Evolutionary conservation across 192 early-diverging fungal species (phyloP).

Genomic region (Endogone sp.): DNA sequence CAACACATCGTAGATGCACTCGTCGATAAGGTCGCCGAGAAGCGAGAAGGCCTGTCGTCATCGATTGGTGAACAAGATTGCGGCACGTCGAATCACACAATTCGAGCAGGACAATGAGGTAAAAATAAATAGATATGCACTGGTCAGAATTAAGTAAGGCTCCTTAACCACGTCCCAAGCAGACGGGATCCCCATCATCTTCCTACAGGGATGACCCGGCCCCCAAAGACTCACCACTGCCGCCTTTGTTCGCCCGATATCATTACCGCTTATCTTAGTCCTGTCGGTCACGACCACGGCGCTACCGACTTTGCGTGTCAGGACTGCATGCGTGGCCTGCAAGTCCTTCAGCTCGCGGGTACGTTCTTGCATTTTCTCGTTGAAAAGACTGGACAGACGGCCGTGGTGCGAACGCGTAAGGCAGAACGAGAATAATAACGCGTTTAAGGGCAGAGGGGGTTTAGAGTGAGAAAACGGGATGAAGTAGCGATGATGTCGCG

Average conservation of each 20-base stretch:
- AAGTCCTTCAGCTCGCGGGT: conserved; percentile 6
- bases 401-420: no score
- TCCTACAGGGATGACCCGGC: no score
- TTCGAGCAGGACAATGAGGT: not conserved
- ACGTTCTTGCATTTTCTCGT: conserved; percentile 4
- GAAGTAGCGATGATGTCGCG: not conserved
- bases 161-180: no score
- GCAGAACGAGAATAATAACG: not conserved
- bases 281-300: not conserved
- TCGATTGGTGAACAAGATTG: not conserved
- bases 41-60: conserved; percentile 48
- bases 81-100: not conserved
- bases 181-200: no score
- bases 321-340: conserved; percentile 4
- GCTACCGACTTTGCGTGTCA: not conserved
- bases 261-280: not conserved
- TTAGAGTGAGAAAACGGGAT: not conserved
- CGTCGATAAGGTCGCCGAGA: conserved; percentile 68
- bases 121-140: not conserved
- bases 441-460: not conserved
- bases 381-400: conserved; percentile 5
- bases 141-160: not conserved
- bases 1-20: conserved; percentile 66
- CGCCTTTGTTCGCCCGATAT: not conserved
- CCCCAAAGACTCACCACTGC: conserved; percentile 4